Evolutionary conservation across 345 rosid genomes (phyloP).

Genomic region (Corchorus olitorius): DNA sequence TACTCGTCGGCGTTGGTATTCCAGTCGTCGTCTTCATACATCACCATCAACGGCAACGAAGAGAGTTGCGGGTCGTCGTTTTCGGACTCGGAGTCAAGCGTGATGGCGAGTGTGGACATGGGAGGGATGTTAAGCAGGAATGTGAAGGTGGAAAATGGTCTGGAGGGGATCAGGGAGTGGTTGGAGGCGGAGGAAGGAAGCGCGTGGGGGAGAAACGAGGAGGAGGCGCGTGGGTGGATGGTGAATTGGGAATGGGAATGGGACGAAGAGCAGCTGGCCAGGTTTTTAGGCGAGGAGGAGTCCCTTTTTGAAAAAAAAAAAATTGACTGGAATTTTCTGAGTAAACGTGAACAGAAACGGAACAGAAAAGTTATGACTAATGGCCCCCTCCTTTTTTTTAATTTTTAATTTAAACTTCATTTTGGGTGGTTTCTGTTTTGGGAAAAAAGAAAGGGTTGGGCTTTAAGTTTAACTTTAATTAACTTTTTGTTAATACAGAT

Average conservation of each 20-base stretch:
- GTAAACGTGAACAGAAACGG: background rate
- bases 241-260: constrained; percentile 25
- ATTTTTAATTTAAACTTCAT: background rate
- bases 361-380: background rate
- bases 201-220: constrained; percentile 37
- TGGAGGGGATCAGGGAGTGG: constrained; percentile 1
- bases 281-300: constrained; percentile 48
- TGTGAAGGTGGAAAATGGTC: background rate
- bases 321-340: background rate
- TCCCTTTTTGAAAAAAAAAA: background rate
- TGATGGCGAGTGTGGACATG: constrained; percentile 77
- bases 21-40: constrained; percentile 60
- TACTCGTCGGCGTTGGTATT: constrained; percentile 50
- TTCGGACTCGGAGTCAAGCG: constrained; percentile 66
- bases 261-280: constrained; percentile 43
- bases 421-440: background rate
- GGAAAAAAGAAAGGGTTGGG: background rate
- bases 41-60: constrained; percentile 86
- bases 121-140: constrained; percentile 29
- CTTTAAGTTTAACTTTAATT: background rate
- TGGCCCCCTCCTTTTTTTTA: background rate
- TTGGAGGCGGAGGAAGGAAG: constrained; percentile 18
- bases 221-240: constrained; percentile 22
- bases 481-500: constrained; percentile 3
- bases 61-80: constrained; percentile 89